Evolutionary conservation across 2,329 filamentous ascomycete genomes (phyloP).

Genomic region (Rhexocercosporidium sp.): DNA sequence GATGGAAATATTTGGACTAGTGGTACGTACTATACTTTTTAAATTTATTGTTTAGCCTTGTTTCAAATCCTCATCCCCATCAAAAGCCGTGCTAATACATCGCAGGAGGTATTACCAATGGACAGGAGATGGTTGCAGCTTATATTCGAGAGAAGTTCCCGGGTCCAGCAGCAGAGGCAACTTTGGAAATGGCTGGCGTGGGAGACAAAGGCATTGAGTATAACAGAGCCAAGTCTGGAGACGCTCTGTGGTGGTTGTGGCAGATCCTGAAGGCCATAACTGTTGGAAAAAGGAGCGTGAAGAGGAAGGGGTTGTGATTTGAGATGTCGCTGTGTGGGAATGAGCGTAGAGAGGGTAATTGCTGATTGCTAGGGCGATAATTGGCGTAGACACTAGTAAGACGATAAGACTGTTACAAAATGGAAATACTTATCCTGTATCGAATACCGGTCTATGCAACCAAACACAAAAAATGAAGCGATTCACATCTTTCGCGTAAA

Average conservation of each 20-base stretch:
- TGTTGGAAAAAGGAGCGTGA: conserved; percentile 30
- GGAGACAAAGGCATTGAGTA: conserved; percentile 55
- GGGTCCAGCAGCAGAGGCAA: conserved; percentile 52
- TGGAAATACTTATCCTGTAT: too few species aligned
- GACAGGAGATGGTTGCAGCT: conserved; percentile 59
- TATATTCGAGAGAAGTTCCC: conserved; percentile 52
- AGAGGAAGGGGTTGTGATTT: conserved; percentile 18
- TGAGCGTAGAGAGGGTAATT: not conserved
- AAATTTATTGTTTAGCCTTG: not conserved
- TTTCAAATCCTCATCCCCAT: not conserved
- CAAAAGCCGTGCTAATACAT: conserved; percentile 12
- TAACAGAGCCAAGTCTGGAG: conserved; percentile 43
- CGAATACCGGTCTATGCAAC: too few species aligned
- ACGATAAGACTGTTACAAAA: too few species aligned
- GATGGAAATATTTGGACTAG: conserved; percentile 62
- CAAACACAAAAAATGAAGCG: not conserved
- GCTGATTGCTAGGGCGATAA: not conserved
- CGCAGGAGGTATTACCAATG: conserved; percentile 55
- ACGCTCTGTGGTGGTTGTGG: conserved; percentile 46
- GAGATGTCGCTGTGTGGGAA: not conserved
- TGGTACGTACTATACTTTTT: conserved; percentile 46
- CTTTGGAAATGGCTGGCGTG: conserved; percentile 51
- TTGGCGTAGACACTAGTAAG: not conserved
- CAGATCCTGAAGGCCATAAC: conserved; percentile 47
- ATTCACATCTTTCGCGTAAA: not conserved